Percentiles rank a stretch among this genome's conserved stretches.
Conservation (phyloP, 768 basidiomycete genomes). For the Mrakia blollopis region DNA sequence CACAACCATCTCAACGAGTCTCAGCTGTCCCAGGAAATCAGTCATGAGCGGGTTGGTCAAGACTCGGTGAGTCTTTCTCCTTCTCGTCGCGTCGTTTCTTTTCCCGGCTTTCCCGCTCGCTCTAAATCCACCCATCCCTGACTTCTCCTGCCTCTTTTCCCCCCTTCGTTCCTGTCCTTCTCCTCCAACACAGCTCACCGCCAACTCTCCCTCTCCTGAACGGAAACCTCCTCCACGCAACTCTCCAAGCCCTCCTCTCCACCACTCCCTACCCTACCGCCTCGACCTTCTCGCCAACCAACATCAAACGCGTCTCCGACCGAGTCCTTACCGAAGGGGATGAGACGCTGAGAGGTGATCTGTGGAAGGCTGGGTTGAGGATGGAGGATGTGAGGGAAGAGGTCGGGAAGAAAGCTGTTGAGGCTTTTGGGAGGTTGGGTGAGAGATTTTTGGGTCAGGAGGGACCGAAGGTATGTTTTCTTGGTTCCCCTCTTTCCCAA, state of each 20-base stretch:
- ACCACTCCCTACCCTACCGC: neutral
- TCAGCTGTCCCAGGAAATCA: conserved; percentile 79
- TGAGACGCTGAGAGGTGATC: conserved; percentile 32
- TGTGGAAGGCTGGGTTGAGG: conserved; percentile 43
- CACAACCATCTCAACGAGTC: conserved; percentile 75
- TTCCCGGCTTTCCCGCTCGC: neutral
- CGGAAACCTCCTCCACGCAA: conserved; percentile 89
- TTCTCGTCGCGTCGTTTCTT: conserved; percentile 43
- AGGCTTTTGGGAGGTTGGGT: conserved; percentile 42
- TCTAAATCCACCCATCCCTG: conserved; percentile 44
- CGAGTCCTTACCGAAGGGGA: neutral
- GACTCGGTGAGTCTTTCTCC: conserved; percentile 38
- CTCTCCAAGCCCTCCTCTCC: conserved; percentile 65
- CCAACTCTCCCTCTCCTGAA: conserved; percentile 54
- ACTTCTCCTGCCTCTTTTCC: no score
- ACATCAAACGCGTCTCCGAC: neutral
- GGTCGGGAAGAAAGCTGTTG: conserved; percentile 42
- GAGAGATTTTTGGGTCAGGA: conserved; percentile 52
- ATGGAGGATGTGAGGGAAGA: conserved; percentile 43
- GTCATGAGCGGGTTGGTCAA: conserved; percentile 57
- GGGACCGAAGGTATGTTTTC: neutral
- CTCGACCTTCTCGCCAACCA: conserved; percentile 28
- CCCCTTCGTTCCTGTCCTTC: no score
- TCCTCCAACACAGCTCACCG: conserved; percentile 4
- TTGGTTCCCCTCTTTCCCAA: no score